Evolutionary conservation across 2,329 filamentous ascomycete genomes (phyloP), one percentile per base, ranked within the genome.

Genomic region (Tolypocladium paradoxum): DNA sequence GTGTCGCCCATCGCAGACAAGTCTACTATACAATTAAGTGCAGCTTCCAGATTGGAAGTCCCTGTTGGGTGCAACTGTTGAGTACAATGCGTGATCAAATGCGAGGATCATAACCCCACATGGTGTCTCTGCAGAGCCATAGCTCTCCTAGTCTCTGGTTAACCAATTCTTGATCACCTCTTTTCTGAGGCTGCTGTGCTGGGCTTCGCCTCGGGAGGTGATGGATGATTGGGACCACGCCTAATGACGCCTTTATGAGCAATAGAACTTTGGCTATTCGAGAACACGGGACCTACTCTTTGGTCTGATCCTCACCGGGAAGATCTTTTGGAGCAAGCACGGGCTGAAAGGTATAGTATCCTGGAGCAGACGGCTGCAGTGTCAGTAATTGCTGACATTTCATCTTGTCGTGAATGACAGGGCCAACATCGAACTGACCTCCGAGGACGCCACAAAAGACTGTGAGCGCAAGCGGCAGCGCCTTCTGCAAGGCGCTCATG

Each of bases 321-420:
- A 53, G 57, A 43, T 63, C 55, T 4, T 50, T 50, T 8, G 61
- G 60, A 2, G 62, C 64, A 51, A 71, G 58, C 29, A 66, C 59
- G 24, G 69, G 69, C 37, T 68, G 62, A 48, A 71, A 71, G 2
- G 69, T 71, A 55, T 71, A 71, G 31, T 64, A 63, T 40, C 69
- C 69, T 71, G 51, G 18, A 22, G 9, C 7, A 40, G 43, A 45
- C 18, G 2, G 43, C 27, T 14, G 43, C 27, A 35, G 5, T 11
- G 43, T 47, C 27, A 47, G 43, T 8, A 18, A 33, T 47, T n/a
- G 20, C 31, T 22, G 43, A 22, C 40, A n/a, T 46, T 29, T 29
- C 29, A 29, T 24, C 16, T 20, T 8, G 11, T 18, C 16, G 12
- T 8, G 22, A 5, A 48, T 27, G 40, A 46, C 1, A 47, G 31